Base-by-base conservation (phyloP, 306 rosid genomes). In the Malus fusca region DNA sequence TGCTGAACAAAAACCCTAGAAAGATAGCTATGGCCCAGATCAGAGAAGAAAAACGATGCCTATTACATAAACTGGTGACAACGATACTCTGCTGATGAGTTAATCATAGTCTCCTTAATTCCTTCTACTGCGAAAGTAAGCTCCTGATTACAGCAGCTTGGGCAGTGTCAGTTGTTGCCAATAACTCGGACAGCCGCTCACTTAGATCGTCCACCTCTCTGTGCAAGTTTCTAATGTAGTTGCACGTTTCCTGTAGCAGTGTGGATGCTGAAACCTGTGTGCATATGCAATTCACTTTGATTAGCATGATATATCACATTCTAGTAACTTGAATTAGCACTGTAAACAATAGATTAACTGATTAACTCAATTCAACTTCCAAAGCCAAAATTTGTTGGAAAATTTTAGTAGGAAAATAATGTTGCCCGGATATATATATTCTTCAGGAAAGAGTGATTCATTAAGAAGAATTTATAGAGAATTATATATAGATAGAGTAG, bases 101-200 rank as follows among this genome's bases (percentile, higher is more conserved):
- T 40, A 26, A 71, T 18, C 30, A 52, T 52, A 31, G 61, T 7
- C 51, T 21, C 37, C 23, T 26, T 19, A 48, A 48, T 55, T 25
- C 46, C 23, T 15, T 79, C 79, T 89, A 93, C 82, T 91, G 91
- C 87, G 75, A 72, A 40, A 93, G 92, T 74, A 93, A 87, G 55
- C 82, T 93, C 83, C 98, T 89, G 79, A 93, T 93, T 8, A 93
- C 85, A 25, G 92, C 98, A 74, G 98, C 98, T 82, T 93, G 98
- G 71, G 96, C 98, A 25, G 88, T 80, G 82, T 93, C 98, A 8
- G 91, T 85, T 17, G 96, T 88, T 5, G 88, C 93, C 85, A 93
- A 80, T 3, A 93, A 85, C 91, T 88, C 93, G 21, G 97, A 85
- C 35, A 93, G 87, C 6, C 98, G 84, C 82, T 91, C 98, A 5